A percentile compares a stretch with the other conserved stretches of the same genome.
phyloP scores from a whole-genome alignment of 2,329 filamentous ascomycete species.

The Cladosporium sphaerospermum region DNA sequence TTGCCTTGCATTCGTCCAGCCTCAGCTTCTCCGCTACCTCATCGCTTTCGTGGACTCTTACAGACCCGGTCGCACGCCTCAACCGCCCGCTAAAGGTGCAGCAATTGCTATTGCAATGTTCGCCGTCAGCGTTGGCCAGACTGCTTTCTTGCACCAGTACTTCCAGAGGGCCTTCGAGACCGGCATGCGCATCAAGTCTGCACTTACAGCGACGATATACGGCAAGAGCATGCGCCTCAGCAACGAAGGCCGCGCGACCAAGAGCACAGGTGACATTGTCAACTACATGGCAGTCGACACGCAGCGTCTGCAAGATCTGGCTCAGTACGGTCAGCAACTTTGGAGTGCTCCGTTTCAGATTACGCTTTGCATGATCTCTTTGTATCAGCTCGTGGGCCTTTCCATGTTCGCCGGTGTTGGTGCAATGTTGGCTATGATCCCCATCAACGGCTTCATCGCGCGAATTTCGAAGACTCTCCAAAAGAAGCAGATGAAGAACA shows the following conservation, averaged over 20 bases:
- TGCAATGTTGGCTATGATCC: constrained; percentile 97
- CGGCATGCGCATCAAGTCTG: constrained; percentile 93
- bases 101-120: constrained; percentile 93
- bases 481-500: constrained; percentile 98
- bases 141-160: constrained; percentile 89
- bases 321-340: constrained; percentile 89
- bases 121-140: constrained; percentile 75
- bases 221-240: constrained; percentile 83
- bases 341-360: constrained; percentile 99
- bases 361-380: constrained; percentile 84
- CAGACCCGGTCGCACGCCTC: constrained; percentile 48
- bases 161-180: constrained; percentile 93
- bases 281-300: constrained; percentile 99
- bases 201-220: constrained; percentile 86
- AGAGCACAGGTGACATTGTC: constrained; percentile 95
- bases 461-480: constrained; percentile 90
- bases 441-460: constrained; percentile 86
- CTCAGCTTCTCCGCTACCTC: constrained; percentile 77
- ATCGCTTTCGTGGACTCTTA: constrained; percentile 84
- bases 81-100: constrained; percentile 77
- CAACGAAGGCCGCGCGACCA: constrained; percentile 81
- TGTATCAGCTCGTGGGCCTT: constrained; percentile 89
- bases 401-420: constrained; percentile 94
- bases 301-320: constrained; percentile 87
- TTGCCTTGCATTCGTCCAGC: constrained; percentile 77